Percentiles rank a stretch among this genome's conserved stretches.
These are phyloP conservation scores for Conticribra guillardii DNA, from an alignment of 108 stramenopile genomes.

Conservation along the genomic window DNA sequence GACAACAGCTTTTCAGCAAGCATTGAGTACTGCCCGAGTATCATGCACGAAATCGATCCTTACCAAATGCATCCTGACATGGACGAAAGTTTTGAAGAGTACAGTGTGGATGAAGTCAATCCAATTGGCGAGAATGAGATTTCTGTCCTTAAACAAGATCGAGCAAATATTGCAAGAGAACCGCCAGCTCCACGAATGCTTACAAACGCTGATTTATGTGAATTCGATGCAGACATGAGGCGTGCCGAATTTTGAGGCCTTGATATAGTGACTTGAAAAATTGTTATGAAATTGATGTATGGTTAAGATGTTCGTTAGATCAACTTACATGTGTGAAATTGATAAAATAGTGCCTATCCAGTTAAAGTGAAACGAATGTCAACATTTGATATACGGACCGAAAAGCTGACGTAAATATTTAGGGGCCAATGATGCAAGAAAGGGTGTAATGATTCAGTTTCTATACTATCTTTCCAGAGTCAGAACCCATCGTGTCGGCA, in stretches of 20 bases:
- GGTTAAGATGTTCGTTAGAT: slow-evolving; percentile 3
- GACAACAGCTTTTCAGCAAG: neutral
- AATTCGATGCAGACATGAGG: slow-evolving; percentile 5
- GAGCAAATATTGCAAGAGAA: neutral
- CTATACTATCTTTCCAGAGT: slow-evolving; percentile 35
- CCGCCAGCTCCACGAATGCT: neutral
- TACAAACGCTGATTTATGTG: slow-evolving; percentile 1
- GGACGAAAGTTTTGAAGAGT: neutral
- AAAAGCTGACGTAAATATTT: too few species aligned
- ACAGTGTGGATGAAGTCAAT: too few species aligned
- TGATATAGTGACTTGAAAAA: too few species aligned
- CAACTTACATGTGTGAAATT: neutral
- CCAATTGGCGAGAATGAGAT: too few species aligned
- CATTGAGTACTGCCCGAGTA: neutral
- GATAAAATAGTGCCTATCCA: neutral
- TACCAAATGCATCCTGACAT: neutral
- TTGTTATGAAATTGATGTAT: too few species aligned
- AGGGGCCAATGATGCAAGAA: too few species aligned
- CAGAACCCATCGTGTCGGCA: neutral
- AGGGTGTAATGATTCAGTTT: too few species aligned
- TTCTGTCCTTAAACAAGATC: too few species aligned
- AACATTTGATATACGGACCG: too few species aligned
- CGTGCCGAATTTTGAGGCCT: slow-evolving; percentile 5
- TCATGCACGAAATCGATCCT: neutral
- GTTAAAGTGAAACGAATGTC: neutral